A percentile compares a stretch with the other conserved stretches of the same genome.
These are phyloP conservation scores for Hyphodiscus sp. DNA, from an alignment of 2,329 filamentous ascomycete species.

Conservation along the genomic window DNA sequence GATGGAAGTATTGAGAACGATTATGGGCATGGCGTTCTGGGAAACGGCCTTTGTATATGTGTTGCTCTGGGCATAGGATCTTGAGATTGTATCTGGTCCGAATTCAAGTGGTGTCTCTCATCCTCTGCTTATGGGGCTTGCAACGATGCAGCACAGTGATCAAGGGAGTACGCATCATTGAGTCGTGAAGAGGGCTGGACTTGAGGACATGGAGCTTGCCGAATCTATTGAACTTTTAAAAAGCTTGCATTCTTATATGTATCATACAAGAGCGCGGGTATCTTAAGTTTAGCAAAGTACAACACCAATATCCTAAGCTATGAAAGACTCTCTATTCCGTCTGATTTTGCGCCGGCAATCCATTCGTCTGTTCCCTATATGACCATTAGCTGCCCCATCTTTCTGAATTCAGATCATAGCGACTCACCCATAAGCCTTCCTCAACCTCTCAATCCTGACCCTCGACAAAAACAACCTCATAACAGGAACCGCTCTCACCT, in stretches of 20 bases:
- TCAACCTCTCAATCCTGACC: conserved; percentile 48
- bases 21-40: not conserved
- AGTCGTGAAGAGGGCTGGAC: no score
- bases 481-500: conserved; percentile 42
- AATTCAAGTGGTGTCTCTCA: not conserved
- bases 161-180: no score
- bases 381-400: not conserved
- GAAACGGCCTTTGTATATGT: not conserved
- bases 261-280: not conserved
- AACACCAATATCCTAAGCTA: not conserved
- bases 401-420: not conserved
- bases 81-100: not conserved
- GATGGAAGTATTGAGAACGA: conserved; percentile 3
- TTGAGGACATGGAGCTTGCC: no score
- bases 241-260: not conserved
- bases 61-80: not conserved
- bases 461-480: conserved; percentile 56
- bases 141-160: not conserved
- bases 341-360: not conserved
- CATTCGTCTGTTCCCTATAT: conserved; percentile 31
- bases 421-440: conserved; percentile 31
- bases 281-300: not conserved
- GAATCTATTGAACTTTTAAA: not conserved
- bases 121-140: not conserved
- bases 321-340: not conserved